Evolutionary conservation across 75 land plant genomes (phyloP), one percentile per base, ranked within the genome.

Genomic region (Sequoia sempervirens): DNA sequence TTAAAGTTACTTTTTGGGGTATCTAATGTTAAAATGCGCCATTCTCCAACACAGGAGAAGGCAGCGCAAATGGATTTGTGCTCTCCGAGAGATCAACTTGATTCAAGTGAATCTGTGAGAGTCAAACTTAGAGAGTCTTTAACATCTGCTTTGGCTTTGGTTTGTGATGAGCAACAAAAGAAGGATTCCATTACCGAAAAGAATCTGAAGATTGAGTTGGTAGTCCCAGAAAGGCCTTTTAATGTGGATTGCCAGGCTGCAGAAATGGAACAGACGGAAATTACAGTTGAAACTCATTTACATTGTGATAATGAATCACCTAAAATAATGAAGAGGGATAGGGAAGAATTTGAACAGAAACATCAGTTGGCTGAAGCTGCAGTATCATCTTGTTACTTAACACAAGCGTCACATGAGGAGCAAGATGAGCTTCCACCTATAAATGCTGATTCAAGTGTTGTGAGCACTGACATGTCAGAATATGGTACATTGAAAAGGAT

Each of bases 61-160:
- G 37, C 20, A 36, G 17, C 18, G 54, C 82, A 81, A 32, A 45
- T 45, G 20, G 40, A 36, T 81, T 52, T 81, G 30, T 52, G 86
- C 26, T 82, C 91, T 76, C 82, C 88, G 1, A 90, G 87, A 84
- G 84, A 10, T 37, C 81, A 70, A 26, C 26, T 66, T 68, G 88
- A 86, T 53, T 86, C 90, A 82, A 84, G 40, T 87, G 94, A 90
- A 56, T 75, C 91, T 58, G 91, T 92, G 1, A 90, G 99, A 72
- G 78, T 89, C 26, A 97, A 97, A 84, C 81, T 97, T 66, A 88
- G 94, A 85, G 99, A 97, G 40, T 91, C 94, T 18, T 88, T 97
- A 82, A 85, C 94, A 79, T 82, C 89, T 75, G 91, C 99, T 17
- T 84, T 97, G 84, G 88, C 89, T 8, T 80, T 90, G 85, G 91